Conservation (phyloP, 108 stramenopile genomes). For the Cyclostephanos tholiformis region DNA sequence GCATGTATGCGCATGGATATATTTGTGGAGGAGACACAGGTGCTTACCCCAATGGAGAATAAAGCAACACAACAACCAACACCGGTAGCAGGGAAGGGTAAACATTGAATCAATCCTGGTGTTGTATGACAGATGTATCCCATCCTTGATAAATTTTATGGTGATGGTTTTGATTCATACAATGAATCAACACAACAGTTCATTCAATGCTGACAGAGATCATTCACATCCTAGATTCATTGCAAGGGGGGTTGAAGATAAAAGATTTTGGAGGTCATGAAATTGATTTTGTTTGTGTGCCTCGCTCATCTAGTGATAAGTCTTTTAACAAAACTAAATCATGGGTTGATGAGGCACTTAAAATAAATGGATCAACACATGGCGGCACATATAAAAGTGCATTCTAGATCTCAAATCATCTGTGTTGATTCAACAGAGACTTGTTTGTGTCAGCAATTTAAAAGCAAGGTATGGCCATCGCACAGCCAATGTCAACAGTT, state of each 20-base stretch:
- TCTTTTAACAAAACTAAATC: no score
- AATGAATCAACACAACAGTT: background rate
- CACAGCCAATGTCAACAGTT: constrained; percentile 1
- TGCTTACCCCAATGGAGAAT: no score
- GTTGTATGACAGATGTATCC: background rate
- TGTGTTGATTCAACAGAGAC: background rate
- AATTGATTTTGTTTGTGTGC: background rate
- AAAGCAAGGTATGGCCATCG: constrained; percentile 5
- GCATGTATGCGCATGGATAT: no score
- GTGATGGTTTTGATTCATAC: background rate
- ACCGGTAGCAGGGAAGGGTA: background rate
- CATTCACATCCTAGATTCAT: background rate
- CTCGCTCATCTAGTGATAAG: no score
- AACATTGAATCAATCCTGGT: background rate
- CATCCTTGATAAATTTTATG: background rate
- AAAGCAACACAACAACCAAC: background rate
- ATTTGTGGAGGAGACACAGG: no score
- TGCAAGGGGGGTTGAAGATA: background rate
- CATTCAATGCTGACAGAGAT: background rate
- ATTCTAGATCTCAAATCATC: background rate
- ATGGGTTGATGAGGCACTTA: no score
- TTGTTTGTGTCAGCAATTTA: background rate
- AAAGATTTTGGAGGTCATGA: constrained; percentile 4
- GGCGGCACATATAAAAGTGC: constrained; percentile 2
- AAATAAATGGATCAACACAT: background rate